Conservation (phyloP, 108 stramenopile genomes). For the Cyclotella baltica region DNA sequence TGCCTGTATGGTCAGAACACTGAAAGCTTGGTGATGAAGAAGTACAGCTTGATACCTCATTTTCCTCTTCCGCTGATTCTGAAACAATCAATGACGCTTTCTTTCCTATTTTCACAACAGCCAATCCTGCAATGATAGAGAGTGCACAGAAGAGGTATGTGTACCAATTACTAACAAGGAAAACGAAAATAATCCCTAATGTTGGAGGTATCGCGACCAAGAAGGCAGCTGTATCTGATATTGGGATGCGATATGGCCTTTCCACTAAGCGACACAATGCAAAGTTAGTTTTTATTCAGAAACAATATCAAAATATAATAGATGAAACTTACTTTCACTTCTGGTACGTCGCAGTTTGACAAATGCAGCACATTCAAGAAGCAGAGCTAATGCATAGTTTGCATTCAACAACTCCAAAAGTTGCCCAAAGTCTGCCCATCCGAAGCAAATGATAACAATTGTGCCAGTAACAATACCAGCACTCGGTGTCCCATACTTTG, state of each 20-base stretch:
- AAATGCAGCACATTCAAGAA: slow-evolving; percentile 95
- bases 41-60: neutral
- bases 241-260: slow-evolving; percentile 37
- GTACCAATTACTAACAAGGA: slow-evolving; percentile 27
- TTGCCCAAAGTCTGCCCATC: slow-evolving; percentile 25
- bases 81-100: neutral
- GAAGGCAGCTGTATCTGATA: slow-evolving; percentile 21
- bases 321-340: slow-evolving; percentile 46
- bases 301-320: neutral
- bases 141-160: slow-evolving; percentile 16
- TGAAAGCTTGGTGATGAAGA: neutral
- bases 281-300: neutral
- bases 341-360: slow-evolving; percentile 78
- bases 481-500: slow-evolving; percentile 60
- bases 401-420: slow-evolving; percentile 92
- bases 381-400: slow-evolving; percentile 78
- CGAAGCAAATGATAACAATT: slow-evolving; percentile 22
- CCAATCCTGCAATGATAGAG: neutral
- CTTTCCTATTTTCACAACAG: slow-evolving; percentile 5
- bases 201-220: slow-evolving; percentile 20
- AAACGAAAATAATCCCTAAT: slow-evolving; percentile 15
- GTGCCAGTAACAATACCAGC: slow-evolving; percentile 18
- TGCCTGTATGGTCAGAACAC: no score
- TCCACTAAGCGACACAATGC: slow-evolving; percentile 11
- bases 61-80: neutral